Evolutionary conservation across 768 basidiomycete species (phyloP), one percentile per base, ranked within the genome.

Genomic region (Lactarius psammicola): DNA sequence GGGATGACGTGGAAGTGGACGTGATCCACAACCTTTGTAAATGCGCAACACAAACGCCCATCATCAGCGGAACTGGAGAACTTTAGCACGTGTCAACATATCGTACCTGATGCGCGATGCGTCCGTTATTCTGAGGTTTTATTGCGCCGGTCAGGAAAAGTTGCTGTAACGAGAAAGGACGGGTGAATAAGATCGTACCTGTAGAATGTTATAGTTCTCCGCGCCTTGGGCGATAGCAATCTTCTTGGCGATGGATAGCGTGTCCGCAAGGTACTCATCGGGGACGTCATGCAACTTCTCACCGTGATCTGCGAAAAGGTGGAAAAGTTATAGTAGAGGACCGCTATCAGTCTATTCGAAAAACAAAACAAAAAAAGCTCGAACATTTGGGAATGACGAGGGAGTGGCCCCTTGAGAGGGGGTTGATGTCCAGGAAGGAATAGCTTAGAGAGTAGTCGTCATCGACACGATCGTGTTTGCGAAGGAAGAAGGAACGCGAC

Each of bases 1-100:
- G 95, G 95, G 67, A 98, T 95, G 70, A 98, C 82, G 72, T 98
- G 94, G 78, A 94, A 94, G 75, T 96, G 94, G 17, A 94, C 93
- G 71, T 96, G 94, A 62, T 87, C 84, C 31, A 96, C 93, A 59
- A 84, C 79, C 86, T 88, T 51, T 53, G 26, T 23, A 7, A 4
- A 0, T 20, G n/a, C 53, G 20, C 31, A n/a, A 20, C 4, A 5
- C 34, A n/a, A n/a, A n/a, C 33, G 23, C 38, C 36, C 13, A 38
- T 38, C 17, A 63, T 46, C 28, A 40, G 11, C 51, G 17, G 17
- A 20, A 59, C 4, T 15, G 23, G 10, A 2, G 11, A 11, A 49
- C 49, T 49, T 26, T 42, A 20, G 18, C 20, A 18, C 0, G 1
- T 33, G 26, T 38, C 30, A 40, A 9, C 6, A 62, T 8, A 26